Percentiles rank a stretch among this genome's conserved stretches.
These are phyloP conservation scores for Microsporum audouinii DNA, from an alignment of 2,329 filamentous ascomycete species.

Conservation along the genomic window DNA sequence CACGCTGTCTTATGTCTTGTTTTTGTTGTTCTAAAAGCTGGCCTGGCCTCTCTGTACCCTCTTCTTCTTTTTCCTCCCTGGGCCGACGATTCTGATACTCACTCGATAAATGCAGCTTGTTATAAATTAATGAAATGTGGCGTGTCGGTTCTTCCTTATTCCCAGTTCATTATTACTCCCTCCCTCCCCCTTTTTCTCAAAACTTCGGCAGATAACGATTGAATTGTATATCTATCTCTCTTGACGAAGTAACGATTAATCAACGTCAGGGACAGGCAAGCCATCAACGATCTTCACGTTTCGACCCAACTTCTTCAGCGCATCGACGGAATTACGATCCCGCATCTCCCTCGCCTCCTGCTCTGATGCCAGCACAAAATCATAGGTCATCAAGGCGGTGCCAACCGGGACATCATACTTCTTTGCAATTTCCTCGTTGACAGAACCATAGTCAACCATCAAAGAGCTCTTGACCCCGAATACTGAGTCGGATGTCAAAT, in stretches of 20 bases:
- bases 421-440: conserved; percentile 42
- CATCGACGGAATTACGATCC: conserved; percentile 54
- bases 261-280: conserved; percentile 60
- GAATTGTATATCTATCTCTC: background rate
- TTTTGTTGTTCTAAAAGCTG: background rate
- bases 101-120: conserved; percentile 1
- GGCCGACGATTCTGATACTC: background rate
- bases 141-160: background rate
- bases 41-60: background rate
- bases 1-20: background rate
- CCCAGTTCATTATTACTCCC: background rate
- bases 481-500: conserved; percentile 72
- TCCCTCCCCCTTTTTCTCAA: background rate
- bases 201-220: no score
- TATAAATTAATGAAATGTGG: conserved; percentile 1
- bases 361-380: conserved; percentile 67
- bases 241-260: conserved; percentile 25
- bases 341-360: conserved; percentile 56
- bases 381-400: conserved; percentile 53
- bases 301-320: conserved; percentile 54
- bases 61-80: background rate
- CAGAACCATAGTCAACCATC: conserved; percentile 51
- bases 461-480: conserved; percentile 78
- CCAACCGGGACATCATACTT: conserved; percentile 55
- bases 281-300: conserved; percentile 65